Evolutionary conservation across 2,329 filamentous ascomycete species (phyloP).

Genomic region (Diaporthe destruens): DNA sequence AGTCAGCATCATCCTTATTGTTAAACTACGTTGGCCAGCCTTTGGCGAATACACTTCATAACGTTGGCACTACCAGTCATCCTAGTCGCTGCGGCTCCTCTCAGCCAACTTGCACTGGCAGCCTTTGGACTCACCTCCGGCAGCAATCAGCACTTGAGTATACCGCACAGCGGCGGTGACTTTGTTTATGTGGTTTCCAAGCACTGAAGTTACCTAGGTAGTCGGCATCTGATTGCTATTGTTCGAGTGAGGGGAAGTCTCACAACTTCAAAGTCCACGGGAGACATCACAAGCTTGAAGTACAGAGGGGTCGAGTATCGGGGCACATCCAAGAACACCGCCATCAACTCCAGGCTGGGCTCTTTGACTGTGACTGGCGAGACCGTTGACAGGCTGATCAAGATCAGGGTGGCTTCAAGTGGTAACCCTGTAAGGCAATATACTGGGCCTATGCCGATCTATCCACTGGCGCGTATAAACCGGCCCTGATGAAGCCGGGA

Average conservation of each 20-base stretch:
- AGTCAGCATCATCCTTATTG: background rate
- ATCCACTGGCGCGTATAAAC: conserved; percentile 69
- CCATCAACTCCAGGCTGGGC: conserved; percentile 71
- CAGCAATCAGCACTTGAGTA: conserved; percentile 56
- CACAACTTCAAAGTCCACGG: conserved; percentile 53
- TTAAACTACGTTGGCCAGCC: background rate
- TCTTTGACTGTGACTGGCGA: conserved; percentile 64
- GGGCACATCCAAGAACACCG: conserved; percentile 63
- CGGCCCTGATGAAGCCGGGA: conserved; percentile 75
- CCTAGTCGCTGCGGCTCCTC: background rate
- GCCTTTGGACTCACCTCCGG: conserved; percentile 59
- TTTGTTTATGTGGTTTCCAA: conserved; percentile 46
- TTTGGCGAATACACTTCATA: background rate
- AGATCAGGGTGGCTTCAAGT: conserved; percentile 69
- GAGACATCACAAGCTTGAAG: conserved; percentile 74
- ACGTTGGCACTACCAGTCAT: background rate
- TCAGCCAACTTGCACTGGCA: conserved; percentile 48
- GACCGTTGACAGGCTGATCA: conserved; percentile 61
- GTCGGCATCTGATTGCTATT: background rate
- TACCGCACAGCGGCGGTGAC: conserved; percentile 64
- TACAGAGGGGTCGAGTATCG: conserved; percentile 72
- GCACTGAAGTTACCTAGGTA: background rate
- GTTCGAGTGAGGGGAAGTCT: background rate
- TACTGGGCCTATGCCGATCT: conserved; percentile 72
- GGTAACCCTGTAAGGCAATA: conserved; percentile 72